Evolutionary conservation across 1,284 basidiomycete genomes (phyloP), one percentile per base, ranked within the genome.

Genomic region (Athelia psychrophila): DNA sequence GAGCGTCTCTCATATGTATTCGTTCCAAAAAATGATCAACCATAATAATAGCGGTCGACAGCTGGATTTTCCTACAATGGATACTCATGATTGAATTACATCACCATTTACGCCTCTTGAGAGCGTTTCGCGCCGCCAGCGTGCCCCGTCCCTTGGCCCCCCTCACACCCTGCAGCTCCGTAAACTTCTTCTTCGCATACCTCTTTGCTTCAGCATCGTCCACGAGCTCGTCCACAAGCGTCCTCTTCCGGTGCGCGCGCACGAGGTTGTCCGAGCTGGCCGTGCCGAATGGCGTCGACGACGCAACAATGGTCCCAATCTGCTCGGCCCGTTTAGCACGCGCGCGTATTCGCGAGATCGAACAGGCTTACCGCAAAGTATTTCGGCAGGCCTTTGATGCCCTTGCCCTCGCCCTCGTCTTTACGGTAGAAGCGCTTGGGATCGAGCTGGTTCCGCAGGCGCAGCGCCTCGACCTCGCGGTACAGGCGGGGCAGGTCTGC

Each of bases 161-260:
- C 58, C 87, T 79, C 54, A 81, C 80, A 24, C 69, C 65, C 69
- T 95, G 91, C 53, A 97, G 69, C 57, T 96, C 93, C 54, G 81
- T 82, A 69, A 95, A 98, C 74, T 98, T 98, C 73, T 86, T 86
- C 76, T 98, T 98, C 36, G 95, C 91, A 66, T 97, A 98, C 51
- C 85, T 79, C 60, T 84, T 86, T 18, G 92, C 83, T 65, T 91
- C 88, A 2, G 90, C 85, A 71, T 98, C 95, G 57, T 88, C 86
- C 47, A 98, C 83, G 18, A 98, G 75, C 63, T 93, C 91, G 57
- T 95, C 91, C 20, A 99, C 91, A 45, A 98, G 77, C 15, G 88
- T 91, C 59, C 85, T 77, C 67, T 91, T 96, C 59, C 86, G 75
- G 57, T 84, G 75, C 9, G 83, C 75, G 40, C 83, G 78, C 30